phyloP scores from a whole-genome alignment of 2,329 filamentous ascomycete species.

The Sporothrix brasiliensis region DNA sequence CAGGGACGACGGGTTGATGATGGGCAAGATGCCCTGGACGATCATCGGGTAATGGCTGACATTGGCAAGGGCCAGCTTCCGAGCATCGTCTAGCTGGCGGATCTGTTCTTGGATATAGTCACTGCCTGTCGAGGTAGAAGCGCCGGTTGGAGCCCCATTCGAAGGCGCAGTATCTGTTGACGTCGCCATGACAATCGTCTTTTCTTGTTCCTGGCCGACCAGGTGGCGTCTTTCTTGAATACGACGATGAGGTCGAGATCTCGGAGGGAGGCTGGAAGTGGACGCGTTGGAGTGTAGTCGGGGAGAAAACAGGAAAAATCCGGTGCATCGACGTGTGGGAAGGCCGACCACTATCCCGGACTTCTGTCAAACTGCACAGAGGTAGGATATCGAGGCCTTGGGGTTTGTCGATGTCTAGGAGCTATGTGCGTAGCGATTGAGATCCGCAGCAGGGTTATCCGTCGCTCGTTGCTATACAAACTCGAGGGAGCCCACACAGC shows the following conservation, averaged over 20 bases:
- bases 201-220: too few relatives aligned
- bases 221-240: background rate
- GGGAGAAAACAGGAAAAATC: too few relatives aligned
- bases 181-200: constrained; percentile 24
- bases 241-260: background rate
- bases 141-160: background rate
- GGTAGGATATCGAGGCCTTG: too few relatives aligned
- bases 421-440: background rate
- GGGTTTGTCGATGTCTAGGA: background rate
- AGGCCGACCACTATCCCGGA: too few relatives aligned
- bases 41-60: constrained; percentile 88
- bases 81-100: constrained; percentile 84
- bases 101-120: constrained; percentile 72
- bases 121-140: constrained; percentile 1
- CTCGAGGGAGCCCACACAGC: background rate
- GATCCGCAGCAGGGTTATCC: background rate
- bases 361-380: background rate
- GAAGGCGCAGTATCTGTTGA: background rate
- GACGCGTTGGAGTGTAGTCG: background rate
- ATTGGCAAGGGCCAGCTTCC: constrained; percentile 85
- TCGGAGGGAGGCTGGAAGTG: background rate
- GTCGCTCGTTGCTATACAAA: background rate
- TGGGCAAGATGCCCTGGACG: constrained; percentile 88
- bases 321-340: background rate
- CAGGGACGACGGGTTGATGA: constrained; percentile 73